These are phyloP conservation scores for Climacium dendroides DNA, from an alignment of 225 moss, liverwort and hornwort genomes.

Conservation along the genomic window DNA sequence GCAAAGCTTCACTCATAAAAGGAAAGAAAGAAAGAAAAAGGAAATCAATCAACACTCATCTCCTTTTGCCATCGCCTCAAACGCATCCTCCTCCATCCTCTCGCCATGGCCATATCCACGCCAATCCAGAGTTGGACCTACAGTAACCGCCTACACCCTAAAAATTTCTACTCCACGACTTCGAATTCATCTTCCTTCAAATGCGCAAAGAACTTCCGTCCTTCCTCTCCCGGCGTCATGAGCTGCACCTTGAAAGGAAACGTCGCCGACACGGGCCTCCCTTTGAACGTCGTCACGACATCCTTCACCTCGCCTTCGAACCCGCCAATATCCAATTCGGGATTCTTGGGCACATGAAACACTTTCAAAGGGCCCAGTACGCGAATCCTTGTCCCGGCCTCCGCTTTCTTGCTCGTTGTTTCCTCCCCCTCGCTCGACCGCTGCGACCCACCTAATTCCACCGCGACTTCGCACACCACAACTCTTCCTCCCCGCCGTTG, in stretches of 20 bases:
- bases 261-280: conserved; percentile 73
- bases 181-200: conserved; percentile 82
- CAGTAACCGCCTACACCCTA: neutral
- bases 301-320: conserved; percentile 85
- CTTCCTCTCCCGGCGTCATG: conserved; percentile 27
- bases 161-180: conserved; percentile 25
- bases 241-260: conserved; percentile 75
- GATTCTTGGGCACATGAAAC: conserved; percentile 62
- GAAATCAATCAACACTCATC: neutral
- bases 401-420: neutral
- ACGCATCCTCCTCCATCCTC: neutral
- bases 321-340: conserved; percentile 68
- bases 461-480: conserved; percentile 71
- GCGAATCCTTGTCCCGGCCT: conserved; percentile 35
- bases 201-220: conserved; percentile 67
- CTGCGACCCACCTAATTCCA: conserved; percentile 52
- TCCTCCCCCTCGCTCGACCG: conserved; percentile 42
- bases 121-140: neutral
- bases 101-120: neutral
- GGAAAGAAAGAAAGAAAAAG: neutral
- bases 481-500: neutral
- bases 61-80: neutral
- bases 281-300: conserved; percentile 49
- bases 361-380: conserved; percentile 58
- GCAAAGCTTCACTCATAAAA: neutral